Evolutionary conservation across 164 flowering plant species (phyloP).

Genomic region (Vitis labrusca): DNA sequence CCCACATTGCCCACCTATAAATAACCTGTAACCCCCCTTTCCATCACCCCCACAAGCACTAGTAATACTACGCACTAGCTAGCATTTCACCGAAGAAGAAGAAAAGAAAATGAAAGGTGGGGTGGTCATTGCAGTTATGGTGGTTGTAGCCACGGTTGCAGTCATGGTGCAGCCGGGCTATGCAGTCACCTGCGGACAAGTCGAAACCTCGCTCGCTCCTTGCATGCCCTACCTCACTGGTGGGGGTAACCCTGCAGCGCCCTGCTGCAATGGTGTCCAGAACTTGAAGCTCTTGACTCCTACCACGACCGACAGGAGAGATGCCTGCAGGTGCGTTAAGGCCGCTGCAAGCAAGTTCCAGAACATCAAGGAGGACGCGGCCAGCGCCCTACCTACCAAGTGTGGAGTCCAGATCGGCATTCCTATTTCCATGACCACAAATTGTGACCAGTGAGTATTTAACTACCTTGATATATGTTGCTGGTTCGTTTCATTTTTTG

Average conservation of each 20-base stretch:
- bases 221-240: slow-evolving; percentile 19
- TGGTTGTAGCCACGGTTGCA: slow-evolving; percentile 14
- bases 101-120: slow-evolving; percentile 14
- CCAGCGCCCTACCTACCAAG: slow-evolving; percentile 13
- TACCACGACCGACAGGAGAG: too few relatives aligned
- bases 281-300: too few relatives aligned
- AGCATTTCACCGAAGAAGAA: too few relatives aligned
- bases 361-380: slow-evolving; percentile 17
- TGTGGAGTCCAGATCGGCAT: slow-evolving; percentile 13
- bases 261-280: background rate
- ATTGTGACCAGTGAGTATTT: slow-evolving; percentile 18
- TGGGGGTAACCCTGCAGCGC: background rate
- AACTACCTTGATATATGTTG: too few relatives aligned
- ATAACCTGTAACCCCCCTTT: too few relatives aligned
- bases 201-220: background rate
- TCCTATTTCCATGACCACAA: slow-evolving; percentile 13
- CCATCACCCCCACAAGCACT: too few relatives aligned
- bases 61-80: too few relatives aligned
- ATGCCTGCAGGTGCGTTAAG: slow-evolving; percentile 1
- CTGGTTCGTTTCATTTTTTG: too few relatives aligned
- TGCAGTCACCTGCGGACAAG: slow-evolving; percentile 12
- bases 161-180: slow-evolving; percentile 14
- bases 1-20: too few relatives aligned
- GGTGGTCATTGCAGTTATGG: slow-evolving; percentile 2
- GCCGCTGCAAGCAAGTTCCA: slow-evolving; percentile 9